Evolutionary conservation across 257 asterid species (phyloP).

Genomic region (Coffea eugenioides): DNA sequence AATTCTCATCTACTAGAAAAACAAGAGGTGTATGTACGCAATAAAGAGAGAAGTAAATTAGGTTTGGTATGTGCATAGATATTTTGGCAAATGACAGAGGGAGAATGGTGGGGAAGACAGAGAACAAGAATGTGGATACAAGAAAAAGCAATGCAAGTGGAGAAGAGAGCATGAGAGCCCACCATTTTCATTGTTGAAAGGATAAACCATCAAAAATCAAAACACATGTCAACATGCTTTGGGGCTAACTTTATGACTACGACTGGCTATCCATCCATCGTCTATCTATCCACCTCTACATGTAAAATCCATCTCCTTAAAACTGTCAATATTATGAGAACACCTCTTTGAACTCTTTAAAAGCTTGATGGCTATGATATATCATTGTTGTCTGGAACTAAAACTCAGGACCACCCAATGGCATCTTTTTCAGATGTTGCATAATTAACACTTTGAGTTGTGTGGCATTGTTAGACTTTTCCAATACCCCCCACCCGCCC

Average conservation of each 20-base stretch:
- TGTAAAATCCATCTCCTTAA: slow-evolving; percentile 9
- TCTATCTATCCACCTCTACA: slow-evolving; percentile 10
- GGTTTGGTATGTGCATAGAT: slow-evolving; percentile 16
- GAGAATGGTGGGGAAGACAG: neutral
- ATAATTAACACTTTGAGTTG: slow-evolving; percentile 21
- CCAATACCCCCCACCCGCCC: neutral
- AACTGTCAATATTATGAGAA: slow-evolving; percentile 26
- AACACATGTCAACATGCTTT: slow-evolving; percentile 13
- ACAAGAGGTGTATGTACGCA: neutral
- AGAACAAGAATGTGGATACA: slow-evolving; percentile 25
- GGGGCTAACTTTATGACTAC: slow-evolving; percentile 21
- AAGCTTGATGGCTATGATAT: slow-evolving; percentile 43
- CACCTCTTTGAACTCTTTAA: slow-evolving; percentile 43
- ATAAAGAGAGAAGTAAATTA: slow-evolving; percentile 1
- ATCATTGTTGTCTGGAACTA: slow-evolving; percentile 60
- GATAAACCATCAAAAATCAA: slow-evolving; percentile 16
- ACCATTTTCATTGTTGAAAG: slow-evolving; percentile 14
- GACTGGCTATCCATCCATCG: slow-evolving; percentile 14
- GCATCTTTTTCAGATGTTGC: slow-evolving; percentile 66
- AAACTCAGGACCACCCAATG: slow-evolving; percentile 50
- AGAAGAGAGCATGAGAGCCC: slow-evolving; percentile 35
- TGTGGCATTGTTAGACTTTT: slow-evolving; percentile 17
- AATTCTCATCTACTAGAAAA: neutral
- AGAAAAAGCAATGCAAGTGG: slow-evolving; percentile 33
- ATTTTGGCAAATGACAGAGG: slow-evolving; percentile 26